Conservation (phyloP, 1,139 yeast genomes). For the Magnusiomyces suaveolens region DNA sequence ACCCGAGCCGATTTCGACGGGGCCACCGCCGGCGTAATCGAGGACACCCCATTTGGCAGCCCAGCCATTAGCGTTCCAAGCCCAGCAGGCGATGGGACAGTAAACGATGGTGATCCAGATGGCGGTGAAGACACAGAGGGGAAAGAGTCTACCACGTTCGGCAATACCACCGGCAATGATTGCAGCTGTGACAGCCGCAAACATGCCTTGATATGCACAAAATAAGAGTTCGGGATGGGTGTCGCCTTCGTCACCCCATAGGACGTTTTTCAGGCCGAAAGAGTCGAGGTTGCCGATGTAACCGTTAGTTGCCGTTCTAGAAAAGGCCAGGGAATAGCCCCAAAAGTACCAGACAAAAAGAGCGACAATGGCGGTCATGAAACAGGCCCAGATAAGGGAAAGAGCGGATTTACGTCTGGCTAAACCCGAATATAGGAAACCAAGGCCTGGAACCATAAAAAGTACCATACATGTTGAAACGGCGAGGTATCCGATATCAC, state of each 20-base stretch:
- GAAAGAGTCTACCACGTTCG: conserved; percentile 83
- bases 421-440: conserved; percentile 83
- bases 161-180: conserved; percentile 92
- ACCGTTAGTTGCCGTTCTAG: conserved; percentile 61
- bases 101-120: conserved; percentile 87
- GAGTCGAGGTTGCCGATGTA: conserved; percentile 78
- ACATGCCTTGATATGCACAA: conserved; percentile 85
- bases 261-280: conserved; percentile 69
- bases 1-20: conserved; percentile 88
- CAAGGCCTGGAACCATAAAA: conserved; percentile 92
- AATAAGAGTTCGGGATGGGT: conserved; percentile 74
- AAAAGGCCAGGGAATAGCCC: conserved; percentile 91
- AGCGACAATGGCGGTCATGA: conserved; percentile 71
- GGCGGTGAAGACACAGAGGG: conserved; percentile 73
- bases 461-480: conserved; percentile 65
- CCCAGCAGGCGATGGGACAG: conserved; percentile 90
- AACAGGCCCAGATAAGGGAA: conserved; percentile 74
- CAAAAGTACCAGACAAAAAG: conserved; percentile 93
- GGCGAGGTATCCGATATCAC: conserved; percentile 42
- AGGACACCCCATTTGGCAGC: conserved; percentile 80
- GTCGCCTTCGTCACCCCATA: conserved; percentile 42
- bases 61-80: conserved; percentile 93
- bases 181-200: conserved; percentile 79
- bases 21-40: conserved; percentile 98
- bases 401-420: conserved; percentile 87